Conservation (phyloP, 1,139 yeast genomes). For the Hemisphaericaspora xylanilytica region DNA sequence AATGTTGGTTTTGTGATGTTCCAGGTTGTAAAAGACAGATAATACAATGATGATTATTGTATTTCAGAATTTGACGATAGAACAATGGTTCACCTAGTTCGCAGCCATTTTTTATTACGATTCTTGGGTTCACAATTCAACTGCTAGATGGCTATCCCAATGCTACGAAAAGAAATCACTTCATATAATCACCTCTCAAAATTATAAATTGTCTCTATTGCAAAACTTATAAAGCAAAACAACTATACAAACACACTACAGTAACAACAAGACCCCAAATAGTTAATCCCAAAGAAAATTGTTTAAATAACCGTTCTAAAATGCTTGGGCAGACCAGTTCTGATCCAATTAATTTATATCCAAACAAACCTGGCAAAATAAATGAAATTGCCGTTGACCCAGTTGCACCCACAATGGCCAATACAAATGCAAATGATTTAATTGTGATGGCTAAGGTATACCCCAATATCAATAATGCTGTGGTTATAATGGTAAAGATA, state of each 20-base stretch:
- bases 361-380: constrained; percentile 58
- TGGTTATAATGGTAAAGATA: constrained; percentile 50
- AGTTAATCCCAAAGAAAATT: constrained; percentile 31
- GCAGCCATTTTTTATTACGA: too few relatives aligned
- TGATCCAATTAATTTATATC: constrained; percentile 47
- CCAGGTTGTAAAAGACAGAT: too few relatives aligned
- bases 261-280: constrained; percentile 44
- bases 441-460: constrained; percentile 46
- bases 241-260: constrained; percentile 40
- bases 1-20: too few relatives aligned
- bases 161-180: too few relatives aligned
- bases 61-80: too few relatives aligned
- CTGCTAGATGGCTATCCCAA: too few relatives aligned
- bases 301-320: constrained; percentile 25
- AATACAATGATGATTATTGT: too few relatives aligned
- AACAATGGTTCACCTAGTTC: too few relatives aligned
- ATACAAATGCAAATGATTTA: constrained; percentile 52
- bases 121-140: too few relatives aligned
- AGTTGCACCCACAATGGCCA: constrained; percentile 60
- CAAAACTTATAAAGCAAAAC: constrained; percentile 22
- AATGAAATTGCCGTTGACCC: constrained; percentile 61
- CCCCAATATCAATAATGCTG: constrained; percentile 40
- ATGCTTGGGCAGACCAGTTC: constrained; percentile 22
- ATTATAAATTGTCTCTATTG: too few relatives aligned
- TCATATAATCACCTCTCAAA: too few relatives aligned